These are phyloP conservation scores for Colletotrichum lupini DNA, from an alignment of 2,329 filamentous ascomycete genomes.

Conservation along the genomic window DNA sequence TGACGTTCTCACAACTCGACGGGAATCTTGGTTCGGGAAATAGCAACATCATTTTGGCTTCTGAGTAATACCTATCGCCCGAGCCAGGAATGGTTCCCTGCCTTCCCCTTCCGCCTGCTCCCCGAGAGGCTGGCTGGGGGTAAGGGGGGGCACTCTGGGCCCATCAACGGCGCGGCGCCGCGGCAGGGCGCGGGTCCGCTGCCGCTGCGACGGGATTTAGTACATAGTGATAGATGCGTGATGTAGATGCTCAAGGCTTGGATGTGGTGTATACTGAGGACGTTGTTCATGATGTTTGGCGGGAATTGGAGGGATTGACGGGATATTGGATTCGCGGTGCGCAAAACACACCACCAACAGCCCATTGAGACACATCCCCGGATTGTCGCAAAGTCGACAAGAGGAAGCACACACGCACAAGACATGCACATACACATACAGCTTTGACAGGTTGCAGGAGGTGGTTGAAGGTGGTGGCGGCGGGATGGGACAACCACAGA, in stretches of 20 bases:
- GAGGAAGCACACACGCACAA: not conserved
- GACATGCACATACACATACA: not conserved
- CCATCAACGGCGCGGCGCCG: not conserved
- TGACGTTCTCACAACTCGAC: not conserved
- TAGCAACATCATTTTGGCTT: not conserved
- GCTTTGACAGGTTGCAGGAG: slow-evolving; percentile 15
- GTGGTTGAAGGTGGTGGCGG: not conserved
- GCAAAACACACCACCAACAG: not conserved
- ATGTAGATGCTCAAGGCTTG: not conserved
- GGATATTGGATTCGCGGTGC: not conserved
- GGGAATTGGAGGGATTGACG: not conserved
- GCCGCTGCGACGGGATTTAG: not conserved
- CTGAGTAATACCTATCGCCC: not conserved
- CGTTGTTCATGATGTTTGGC: not conserved
- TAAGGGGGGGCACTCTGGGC: not conserved
- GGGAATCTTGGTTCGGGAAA: not conserved
- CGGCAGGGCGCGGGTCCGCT: slow-evolving; percentile 9
- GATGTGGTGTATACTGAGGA: not conserved
- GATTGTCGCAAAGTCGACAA: not conserved
- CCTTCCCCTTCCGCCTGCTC: not conserved
- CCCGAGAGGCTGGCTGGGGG: not conserved
- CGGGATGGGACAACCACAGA: not conserved
- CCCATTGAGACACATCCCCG: not conserved
- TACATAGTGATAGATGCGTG: not conserved
- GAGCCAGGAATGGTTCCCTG: not conserved